These are phyloP conservation scores for Acanthamoeba sp. DNA, from an alignment of 208 protist species.

Conservation along the genomic window DNA sequence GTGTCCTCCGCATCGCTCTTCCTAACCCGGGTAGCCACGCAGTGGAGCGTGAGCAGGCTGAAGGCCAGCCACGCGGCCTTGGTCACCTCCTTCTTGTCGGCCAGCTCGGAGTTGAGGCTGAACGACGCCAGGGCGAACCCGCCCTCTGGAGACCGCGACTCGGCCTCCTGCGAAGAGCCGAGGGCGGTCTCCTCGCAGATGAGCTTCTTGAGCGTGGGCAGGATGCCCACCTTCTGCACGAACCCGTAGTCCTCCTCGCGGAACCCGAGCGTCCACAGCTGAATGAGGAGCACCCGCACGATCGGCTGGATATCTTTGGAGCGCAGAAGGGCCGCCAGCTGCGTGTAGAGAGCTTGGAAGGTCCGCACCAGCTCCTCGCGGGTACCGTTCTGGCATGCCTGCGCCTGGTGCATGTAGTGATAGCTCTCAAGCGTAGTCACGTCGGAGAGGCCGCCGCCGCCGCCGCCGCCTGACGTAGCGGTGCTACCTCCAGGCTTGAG, in stretches of 20 bases:
- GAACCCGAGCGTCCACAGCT: constrained; percentile 65
- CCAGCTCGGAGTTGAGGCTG: constrained; percentile 1
- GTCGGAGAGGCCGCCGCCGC: not conserved
- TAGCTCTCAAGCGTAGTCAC: not conserved
- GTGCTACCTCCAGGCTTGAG: not conserved
- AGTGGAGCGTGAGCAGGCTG: constrained; percentile 26
- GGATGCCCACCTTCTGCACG: constrained; percentile 48
- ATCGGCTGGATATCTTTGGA: not conserved
- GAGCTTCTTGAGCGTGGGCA: constrained; percentile 50
- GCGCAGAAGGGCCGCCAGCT: constrained; percentile 23
- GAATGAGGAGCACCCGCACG: constrained; percentile 30
- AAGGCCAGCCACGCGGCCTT: constrained; percentile 28
- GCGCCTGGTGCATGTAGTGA: constrained; percentile 42
- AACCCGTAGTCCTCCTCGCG: constrained; percentile 12
- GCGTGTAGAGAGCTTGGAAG: constrained; percentile 33
- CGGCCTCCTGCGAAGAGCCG: constrained; percentile 18
- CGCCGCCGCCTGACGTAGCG: not conserved
- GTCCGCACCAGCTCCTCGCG: not conserved
- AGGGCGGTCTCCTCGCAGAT: not conserved
- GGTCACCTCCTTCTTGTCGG: not conserved
- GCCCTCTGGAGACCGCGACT: not conserved
- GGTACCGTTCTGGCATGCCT: not conserved
- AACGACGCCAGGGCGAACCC: constrained; percentile 4
- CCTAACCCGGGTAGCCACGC: not conserved
- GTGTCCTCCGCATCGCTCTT: not conserved